Evolutionary conservation across 1,284 basidiomycete species (phyloP).

Genomic region (Tilletia caries): DNA sequence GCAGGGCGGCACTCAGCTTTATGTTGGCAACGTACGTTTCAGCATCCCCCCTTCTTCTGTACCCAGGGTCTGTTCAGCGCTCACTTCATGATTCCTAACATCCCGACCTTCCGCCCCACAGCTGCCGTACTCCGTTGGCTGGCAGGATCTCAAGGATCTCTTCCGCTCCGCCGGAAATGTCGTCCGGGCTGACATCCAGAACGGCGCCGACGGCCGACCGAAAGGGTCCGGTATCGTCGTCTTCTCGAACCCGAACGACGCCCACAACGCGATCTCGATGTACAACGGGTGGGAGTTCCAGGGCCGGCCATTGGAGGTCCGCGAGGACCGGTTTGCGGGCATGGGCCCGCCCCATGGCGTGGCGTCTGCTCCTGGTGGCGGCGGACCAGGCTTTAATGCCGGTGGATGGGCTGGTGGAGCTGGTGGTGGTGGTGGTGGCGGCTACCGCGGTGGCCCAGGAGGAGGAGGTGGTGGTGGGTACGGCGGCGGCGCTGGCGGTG

Average conservation of each 20-base stretch:
- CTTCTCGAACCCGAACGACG: constrained; percentile 84
- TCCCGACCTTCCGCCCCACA: not conserved
- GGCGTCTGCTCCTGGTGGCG: constrained; percentile 46
- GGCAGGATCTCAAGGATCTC: constrained; percentile 97
- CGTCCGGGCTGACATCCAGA: constrained; percentile 88
- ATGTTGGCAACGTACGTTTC: constrained; percentile 68
- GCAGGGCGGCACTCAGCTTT: constrained; percentile 67
- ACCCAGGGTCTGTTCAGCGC: too few relatives aligned
- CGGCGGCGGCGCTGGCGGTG: constrained; percentile 59
- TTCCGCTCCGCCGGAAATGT: constrained; percentile 92
- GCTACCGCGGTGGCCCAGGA: constrained; percentile 62
- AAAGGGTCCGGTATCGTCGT: constrained; percentile 85
- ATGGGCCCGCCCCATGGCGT: constrained; percentile 60
- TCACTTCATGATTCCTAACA: too few relatives aligned
- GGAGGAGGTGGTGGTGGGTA: constrained; percentile 47
- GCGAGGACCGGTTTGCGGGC: constrained; percentile 75
- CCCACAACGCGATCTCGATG: constrained; percentile 68
- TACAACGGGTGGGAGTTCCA: constrained; percentile 46
- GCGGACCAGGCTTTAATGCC: constrained; percentile 50
- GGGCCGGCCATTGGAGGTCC: constrained; percentile 40
- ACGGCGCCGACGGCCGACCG: constrained; percentile 82
- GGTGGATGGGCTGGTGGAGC: constrained; percentile 47
- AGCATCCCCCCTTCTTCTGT: not conserved
- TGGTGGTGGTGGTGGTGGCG: constrained; percentile 56
- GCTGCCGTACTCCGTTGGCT: constrained; percentile 82